phyloP scores from a whole-genome alignment of 2,329 filamentous ascomycete genomes.

The Colletotrichum caudatum region DNA sequence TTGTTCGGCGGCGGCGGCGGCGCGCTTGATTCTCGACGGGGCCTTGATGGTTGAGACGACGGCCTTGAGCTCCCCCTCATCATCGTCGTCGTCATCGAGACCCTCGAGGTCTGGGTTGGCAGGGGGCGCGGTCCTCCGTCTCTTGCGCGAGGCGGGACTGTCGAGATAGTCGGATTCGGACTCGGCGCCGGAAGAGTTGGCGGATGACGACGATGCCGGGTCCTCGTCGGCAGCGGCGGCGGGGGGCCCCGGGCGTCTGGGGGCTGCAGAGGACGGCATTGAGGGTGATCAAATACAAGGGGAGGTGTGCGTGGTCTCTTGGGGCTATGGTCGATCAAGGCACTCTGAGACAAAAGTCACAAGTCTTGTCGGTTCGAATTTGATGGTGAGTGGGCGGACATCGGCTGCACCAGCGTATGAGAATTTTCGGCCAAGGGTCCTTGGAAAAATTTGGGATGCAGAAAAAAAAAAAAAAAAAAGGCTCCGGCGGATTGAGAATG shows the following conservation, averaged over 20 bases:
- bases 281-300: constrained; percentile 8
- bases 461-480: constrained; percentile 15
- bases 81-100: constrained; percentile 49
- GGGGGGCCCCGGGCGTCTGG: constrained; percentile 17
- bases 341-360: constrained; percentile 9
- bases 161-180: constrained; percentile 64
- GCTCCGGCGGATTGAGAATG: constrained; percentile 23
- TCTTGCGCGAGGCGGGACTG: constrained; percentile 59
- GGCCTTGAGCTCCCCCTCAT: constrained; percentile 49
- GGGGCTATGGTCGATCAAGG: not conserved
- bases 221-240: constrained; percentile 33
- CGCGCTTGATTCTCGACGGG: constrained; percentile 63
- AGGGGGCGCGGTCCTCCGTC: constrained; percentile 54
- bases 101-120: constrained; percentile 27
- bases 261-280: constrained; percentile 35
- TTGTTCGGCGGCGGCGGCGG: constrained; percentile 41
- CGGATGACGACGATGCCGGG: constrained; percentile 28
- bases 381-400: constrained; percentile 16
- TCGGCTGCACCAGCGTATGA: constrained; percentile 31
- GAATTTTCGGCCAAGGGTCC: constrained; percentile 31
- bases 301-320: not conserved
- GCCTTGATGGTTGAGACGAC: constrained; percentile 59
- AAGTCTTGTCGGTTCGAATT: constrained; percentile 2
- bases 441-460: not conserved
- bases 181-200: constrained; percentile 43